Conservation (phyloP, 495 filamentous ascomycete species). For the Penicillium riverlandense region DNA sequence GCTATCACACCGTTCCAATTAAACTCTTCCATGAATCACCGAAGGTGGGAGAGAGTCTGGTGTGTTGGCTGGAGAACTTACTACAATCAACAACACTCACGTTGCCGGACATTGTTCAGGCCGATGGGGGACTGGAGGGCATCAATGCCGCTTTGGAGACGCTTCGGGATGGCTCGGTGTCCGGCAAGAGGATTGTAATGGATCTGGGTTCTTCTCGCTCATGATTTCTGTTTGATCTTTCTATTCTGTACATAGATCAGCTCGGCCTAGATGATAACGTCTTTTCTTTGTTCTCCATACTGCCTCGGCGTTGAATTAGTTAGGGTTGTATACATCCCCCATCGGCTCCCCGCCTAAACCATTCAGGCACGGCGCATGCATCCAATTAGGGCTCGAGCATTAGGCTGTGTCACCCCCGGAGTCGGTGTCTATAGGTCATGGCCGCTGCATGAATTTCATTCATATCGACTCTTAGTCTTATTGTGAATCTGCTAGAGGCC, state of each 20-base stretch:
- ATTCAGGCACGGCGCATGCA: not conserved
- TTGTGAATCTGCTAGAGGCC: too few relatives aligned
- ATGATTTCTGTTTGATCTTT: not conserved
- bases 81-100: slow-evolving; percentile 38
- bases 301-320: too few relatives aligned
- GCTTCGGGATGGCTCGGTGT: slow-evolving; percentile 48
- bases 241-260: too few relatives aligned
- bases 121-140: slow-evolving; percentile 50
- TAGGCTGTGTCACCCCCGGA: slow-evolving; percentile 6
- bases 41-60: slow-evolving; percentile 47
- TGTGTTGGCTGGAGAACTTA: slow-evolving; percentile 54
- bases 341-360: slow-evolving; percentile 1
- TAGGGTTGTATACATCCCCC: not conserved
- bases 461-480: slow-evolving; percentile 1
- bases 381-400: slow-evolving; percentile 12
- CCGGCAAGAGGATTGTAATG: slow-evolving; percentile 55
- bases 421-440: slow-evolving; percentile 13
- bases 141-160: slow-evolving; percentile 57
- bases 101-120: slow-evolving; percentile 51
- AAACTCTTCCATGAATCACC: slow-evolving; percentile 60
- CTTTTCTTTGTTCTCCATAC: too few relatives aligned
- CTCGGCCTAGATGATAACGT: too few relatives aligned
- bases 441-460: too few relatives aligned
- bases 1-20: slow-evolving; percentile 57
- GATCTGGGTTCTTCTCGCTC: slow-evolving; percentile 15